phyloP scores from a whole-genome alignment of 2,329 filamentous ascomycete genomes.

The Tolypocladium cylindrosporum region DNA sequence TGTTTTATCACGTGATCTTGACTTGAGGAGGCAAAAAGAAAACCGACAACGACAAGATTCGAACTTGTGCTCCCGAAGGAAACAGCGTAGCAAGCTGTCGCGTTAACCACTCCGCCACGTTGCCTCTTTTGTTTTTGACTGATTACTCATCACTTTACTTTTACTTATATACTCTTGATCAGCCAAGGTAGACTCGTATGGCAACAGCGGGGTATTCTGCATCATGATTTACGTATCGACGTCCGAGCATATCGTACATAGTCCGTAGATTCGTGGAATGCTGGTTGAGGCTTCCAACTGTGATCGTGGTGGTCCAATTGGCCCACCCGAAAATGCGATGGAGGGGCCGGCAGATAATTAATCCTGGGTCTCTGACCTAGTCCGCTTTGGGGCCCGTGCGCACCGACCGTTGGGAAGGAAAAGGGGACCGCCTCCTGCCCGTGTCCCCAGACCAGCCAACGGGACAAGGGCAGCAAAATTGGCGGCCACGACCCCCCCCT shows the following conservation, averaged over 20 bases:
- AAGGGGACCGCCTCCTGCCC: slow-evolving; percentile 10
- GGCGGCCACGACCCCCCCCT: slow-evolving; percentile 13
- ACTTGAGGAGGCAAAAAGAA: neutral
- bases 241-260: too few species aligned
- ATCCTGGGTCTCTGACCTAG: slow-evolving; percentile 17
- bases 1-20: slow-evolving; percentile 8
- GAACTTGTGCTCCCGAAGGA: neutral
- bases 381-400: slow-evolving; percentile 5
- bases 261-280: neutral
- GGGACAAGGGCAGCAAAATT: slow-evolving; percentile 21
- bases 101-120: neutral
- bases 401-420: slow-evolving; percentile 9
- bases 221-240: too few species aligned
- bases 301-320: neutral
- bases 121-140: slow-evolving; percentile 3
- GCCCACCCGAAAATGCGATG: neutral
- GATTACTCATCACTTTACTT: neutral
- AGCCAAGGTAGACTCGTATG: too few species aligned
- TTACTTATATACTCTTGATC: neutral
- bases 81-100: neutral
- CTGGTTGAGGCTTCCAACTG: neutral
- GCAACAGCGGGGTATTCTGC: too few species aligned
- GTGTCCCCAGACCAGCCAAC: slow-evolving; percentile 7
- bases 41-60: neutral
- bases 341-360: slow-evolving; percentile 20